phyloP scores from a whole-genome alignment of 345 rosid species.

The Heritiera fomes region DNA sequence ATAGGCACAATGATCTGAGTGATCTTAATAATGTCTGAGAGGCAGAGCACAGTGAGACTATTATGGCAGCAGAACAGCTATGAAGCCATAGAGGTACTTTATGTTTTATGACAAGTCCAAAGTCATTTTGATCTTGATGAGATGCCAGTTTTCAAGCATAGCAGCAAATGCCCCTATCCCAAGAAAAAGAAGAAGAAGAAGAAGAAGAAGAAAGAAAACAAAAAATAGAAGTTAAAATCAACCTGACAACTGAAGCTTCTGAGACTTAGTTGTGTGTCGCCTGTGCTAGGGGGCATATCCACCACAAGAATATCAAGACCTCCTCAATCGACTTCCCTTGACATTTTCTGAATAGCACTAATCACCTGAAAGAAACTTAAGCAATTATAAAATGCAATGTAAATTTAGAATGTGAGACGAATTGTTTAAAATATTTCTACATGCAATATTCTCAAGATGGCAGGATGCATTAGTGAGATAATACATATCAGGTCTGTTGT shows the following conservation, averaged over 20 bases:
- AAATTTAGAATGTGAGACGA: not conserved
- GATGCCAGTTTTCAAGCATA: not conserved
- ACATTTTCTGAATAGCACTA: constrained; percentile 70
- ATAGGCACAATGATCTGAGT: not conserved
- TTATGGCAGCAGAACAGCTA: not conserved
- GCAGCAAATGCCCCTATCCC: not conserved
- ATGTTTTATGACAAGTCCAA: constrained; percentile 9
- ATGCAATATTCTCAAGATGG: not conserved
- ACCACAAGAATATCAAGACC: constrained; percentile 71
- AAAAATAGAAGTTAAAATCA: not conserved
- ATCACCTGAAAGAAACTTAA: constrained; percentile 49
- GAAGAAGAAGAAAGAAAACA: not conserved
- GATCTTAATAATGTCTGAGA: not conserved
- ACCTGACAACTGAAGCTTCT: constrained; percentile 73
- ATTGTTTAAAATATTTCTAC: not conserved
- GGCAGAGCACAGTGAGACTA: not conserved
- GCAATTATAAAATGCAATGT: constrained; percentile 11
- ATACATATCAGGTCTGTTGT: not conserved
- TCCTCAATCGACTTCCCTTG: constrained; percentile 71
- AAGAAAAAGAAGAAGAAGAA: not conserved
- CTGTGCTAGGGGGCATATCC: constrained; percentile 84
- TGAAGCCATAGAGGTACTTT: not conserved
- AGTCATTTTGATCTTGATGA: not conserved
- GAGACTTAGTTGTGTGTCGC: constrained; percentile 67
- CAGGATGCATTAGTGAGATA: not conserved